phyloP scores from a whole-genome alignment of 2,329 filamentous ascomycete genomes.

The Juglanconis oblonga region DNA sequence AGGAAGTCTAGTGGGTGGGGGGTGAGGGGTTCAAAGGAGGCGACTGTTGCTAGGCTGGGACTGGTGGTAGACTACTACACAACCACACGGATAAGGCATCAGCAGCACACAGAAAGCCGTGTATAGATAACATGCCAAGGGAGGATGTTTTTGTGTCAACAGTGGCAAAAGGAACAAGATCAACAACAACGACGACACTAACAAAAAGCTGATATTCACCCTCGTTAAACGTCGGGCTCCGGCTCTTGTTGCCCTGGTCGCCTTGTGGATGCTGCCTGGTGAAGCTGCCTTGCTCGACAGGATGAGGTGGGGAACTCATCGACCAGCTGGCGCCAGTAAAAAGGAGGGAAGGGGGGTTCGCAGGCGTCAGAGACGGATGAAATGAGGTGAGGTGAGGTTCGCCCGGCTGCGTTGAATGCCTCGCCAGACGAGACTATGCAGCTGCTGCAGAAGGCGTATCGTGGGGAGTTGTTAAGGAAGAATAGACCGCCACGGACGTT shows the following conservation, averaged over 20 bases:
- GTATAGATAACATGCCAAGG: not conserved
- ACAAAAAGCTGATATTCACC: not conserved
- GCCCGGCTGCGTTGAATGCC: not conserved
- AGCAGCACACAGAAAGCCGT: not conserved
- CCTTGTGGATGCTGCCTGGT: slow-evolving; percentile 10
- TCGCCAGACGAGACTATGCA: not conserved
- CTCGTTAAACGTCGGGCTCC: not conserved
- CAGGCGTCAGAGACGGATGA: not conserved
- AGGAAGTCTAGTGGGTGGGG: not conserved
- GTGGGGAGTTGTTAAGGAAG: not conserved
- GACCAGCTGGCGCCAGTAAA: slow-evolving; percentile 1
- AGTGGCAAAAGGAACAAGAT: not conserved
- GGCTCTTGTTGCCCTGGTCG: not conserved
- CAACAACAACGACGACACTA: not conserved
- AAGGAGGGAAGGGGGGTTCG: not conserved
- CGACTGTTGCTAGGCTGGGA: not conserved
- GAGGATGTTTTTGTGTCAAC: not conserved
- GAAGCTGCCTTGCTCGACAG: slow-evolving; percentile 4
- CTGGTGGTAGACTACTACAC: not conserved
- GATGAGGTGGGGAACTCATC: slow-evolving; percentile 2
- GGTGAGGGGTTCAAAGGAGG: slow-evolving; percentile 1
- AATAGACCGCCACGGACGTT: not conserved
- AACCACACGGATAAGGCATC: not conserved
- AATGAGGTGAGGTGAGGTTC: not conserved
- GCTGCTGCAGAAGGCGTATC: no score